These are phyloP conservation scores for Chlamydomonas sp. DNA, from an alignment of 139 green algal species.

Conservation along the genomic window DNA sequence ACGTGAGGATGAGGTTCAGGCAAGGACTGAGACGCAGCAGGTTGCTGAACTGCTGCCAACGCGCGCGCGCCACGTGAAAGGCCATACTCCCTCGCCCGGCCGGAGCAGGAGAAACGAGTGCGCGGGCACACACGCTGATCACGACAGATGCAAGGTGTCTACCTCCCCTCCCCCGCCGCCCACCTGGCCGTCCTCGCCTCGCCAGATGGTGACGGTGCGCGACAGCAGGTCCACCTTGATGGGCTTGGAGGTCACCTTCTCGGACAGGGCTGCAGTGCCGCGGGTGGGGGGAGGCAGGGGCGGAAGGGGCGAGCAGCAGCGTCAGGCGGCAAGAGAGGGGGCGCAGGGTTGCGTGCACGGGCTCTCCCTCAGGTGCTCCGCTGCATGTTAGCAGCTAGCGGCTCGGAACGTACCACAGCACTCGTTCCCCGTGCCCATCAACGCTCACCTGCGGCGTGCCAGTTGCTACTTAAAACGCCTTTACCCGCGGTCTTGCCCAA, in stretches of 20 bases:
- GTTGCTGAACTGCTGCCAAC: background rate
- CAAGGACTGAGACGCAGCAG: background rate
- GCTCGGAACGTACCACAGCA: background rate
- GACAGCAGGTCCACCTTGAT: conserved; percentile 80
- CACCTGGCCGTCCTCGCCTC: conserved; percentile 38
- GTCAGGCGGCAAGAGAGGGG: too few relatives aligned
- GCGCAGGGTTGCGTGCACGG: background rate
- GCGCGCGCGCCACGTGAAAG: too few relatives aligned
- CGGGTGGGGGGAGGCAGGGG: background rate
- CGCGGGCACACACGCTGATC: too few relatives aligned
- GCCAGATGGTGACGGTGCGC: conserved; percentile 41
- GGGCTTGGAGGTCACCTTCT: conserved; percentile 67
- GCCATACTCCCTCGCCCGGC: too few relatives aligned
- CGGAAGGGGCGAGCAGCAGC: background rate
- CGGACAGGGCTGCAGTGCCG: conserved; percentile 52
- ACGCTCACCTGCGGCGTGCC: background rate
- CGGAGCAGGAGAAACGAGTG: too few relatives aligned
- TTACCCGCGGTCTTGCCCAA: background rate
- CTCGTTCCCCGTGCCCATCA: too few relatives aligned
- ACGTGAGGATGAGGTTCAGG: background rate
- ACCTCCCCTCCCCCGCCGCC: background rate
- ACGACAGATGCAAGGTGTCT: background rate
- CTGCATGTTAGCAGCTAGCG: background rate
- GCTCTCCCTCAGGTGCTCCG: background rate
- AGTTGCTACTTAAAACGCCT: background rate